Conservation (phyloP, 495 filamentous ascomycete species). For the Talaromyces nanjingensis region DNA sequence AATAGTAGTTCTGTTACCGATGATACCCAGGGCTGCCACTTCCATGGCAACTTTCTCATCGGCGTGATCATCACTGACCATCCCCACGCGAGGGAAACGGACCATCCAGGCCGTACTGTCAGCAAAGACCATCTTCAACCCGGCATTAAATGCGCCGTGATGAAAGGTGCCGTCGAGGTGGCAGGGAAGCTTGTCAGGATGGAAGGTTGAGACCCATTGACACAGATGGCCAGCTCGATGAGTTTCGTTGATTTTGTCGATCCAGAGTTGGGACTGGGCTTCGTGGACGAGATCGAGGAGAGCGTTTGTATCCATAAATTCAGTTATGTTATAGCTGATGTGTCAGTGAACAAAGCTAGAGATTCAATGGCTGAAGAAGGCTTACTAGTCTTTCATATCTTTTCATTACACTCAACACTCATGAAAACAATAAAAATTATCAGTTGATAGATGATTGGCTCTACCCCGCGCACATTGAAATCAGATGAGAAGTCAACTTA, state of each 20-base stretch:
- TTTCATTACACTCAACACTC: too few species aligned
- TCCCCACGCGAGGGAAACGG: slow-evolving; percentile 31
- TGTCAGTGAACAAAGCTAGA: too few species aligned
- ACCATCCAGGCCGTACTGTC: slow-evolving; percentile 29
- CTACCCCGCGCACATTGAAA: too few species aligned
- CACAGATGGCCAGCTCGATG: slow-evolving; percentile 22
- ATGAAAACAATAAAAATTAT: too few species aligned
- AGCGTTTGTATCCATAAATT: slow-evolving; percentile 21
- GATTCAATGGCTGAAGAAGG: too few species aligned
- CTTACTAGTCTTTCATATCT: too few species aligned
- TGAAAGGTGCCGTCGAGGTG: slow-evolving; percentile 25
- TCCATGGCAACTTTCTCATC: slow-evolving; percentile 41
- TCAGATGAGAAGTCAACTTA: too few species aligned
- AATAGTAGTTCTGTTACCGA: slow-evolving; percentile 33
- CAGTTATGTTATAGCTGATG: too few species aligned
- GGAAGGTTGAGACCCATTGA: slow-evolving; percentile 31
- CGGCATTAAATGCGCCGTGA: slow-evolving; percentile 30
- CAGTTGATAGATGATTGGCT: too few species aligned
- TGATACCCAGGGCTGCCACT: slow-evolving; percentile 25
- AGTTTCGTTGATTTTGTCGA: slow-evolving; percentile 27
- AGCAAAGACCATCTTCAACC: slow-evolving; percentile 26
- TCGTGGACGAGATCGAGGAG: slow-evolving; percentile 19
- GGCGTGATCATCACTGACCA: slow-evolving; percentile 20
- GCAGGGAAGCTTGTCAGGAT: slow-evolving; percentile 27
- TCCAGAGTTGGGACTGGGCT: slow-evolving; percentile 23